Evolutionary conservation across 1,284 basidiomycete species (phyloP).

Genomic region (Coriolopsis trogii): DNA sequence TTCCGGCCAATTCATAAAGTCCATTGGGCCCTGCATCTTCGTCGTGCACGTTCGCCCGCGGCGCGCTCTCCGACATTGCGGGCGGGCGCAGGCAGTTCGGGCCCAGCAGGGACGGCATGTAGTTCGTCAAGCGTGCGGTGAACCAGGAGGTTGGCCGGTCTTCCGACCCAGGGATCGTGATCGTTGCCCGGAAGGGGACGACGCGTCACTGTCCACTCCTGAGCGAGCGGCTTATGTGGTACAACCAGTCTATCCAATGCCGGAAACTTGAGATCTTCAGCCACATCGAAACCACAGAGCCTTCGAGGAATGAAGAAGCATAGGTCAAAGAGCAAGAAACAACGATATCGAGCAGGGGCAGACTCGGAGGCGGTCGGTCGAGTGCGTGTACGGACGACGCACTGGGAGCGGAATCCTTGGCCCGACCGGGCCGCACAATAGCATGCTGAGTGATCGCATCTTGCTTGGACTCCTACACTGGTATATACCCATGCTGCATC

Average conservation of each 20-base stretch:
- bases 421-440: too few species aligned
- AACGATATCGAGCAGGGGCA: too few species aligned
- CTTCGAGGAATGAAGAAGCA: neutral
- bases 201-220: conserved; percentile 43
- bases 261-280: too few species aligned
- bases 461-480: too few species aligned
- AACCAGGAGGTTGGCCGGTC: neutral
- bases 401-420: too few species aligned
- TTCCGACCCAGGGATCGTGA: neutral
- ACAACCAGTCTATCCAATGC: conserved; percentile 47
- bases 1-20: neutral
- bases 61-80: neutral
- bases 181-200: conserved; percentile 28
- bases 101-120: neutral
- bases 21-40: conserved; percentile 40
- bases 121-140: conserved; percentile 13
- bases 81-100: neutral
- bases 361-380: too few species aligned
- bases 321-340: too few species aligned
- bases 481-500: too few species aligned
- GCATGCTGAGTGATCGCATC: too few species aligned
- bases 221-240: conserved; percentile 43
- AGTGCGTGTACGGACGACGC: too few species aligned
- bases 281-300: conserved; percentile 34
- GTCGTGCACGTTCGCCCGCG: conserved; percentile 38